phyloP scores from a whole-genome alignment of 2,329 filamentous ascomycete species.

The Fulvia fulva region DNA sequence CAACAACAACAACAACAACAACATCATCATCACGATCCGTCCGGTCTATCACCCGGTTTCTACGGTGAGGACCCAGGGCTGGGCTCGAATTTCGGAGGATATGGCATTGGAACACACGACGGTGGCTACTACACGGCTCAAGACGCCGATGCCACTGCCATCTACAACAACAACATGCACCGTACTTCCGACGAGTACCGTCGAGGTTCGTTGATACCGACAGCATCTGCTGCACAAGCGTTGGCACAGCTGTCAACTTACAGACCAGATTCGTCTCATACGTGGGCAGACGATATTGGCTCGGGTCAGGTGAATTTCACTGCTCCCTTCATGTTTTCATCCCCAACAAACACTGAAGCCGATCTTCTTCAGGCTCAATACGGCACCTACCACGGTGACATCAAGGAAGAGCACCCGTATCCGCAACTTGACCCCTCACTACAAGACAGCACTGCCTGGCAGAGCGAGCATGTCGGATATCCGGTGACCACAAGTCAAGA shows the following conservation, averaged over 20 bases:
- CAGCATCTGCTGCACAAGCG: constrained; percentile 76
- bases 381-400: constrained; percentile 32
- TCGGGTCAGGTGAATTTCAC: constrained; percentile 33
- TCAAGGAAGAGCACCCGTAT: constrained; percentile 28
- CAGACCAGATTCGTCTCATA: constrained; percentile 57
- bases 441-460: constrained; percentile 55
- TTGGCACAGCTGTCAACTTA: constrained; percentile 80
- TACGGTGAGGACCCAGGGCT: constrained; percentile 32
- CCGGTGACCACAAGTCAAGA: constrained; percentile 53
- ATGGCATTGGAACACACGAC: constrained; percentile 41
- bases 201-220: constrained; percentile 60
- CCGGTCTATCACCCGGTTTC: constrained; percentile 36
- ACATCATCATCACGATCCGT: constrained; percentile 35
- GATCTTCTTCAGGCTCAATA: constrained; percentile 37
- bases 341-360: constrained; percentile 35
- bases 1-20: too few species aligned
- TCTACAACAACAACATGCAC: constrained; percentile 57
- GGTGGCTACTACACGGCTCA: constrained; percentile 41
- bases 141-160: constrained; percentile 55
- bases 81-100: constrained; percentile 36
- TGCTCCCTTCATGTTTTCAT: constrained; percentile 27
- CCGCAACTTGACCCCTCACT: constrained; percentile 40
- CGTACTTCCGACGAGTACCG: constrained; percentile 66
- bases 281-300: constrained; percentile 56
- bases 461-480: constrained; percentile 34